Evolutionary conservation across 495 filamentous ascomycete genomes (phyloP).

Genomic region (Aspergillus affinis): DNA sequence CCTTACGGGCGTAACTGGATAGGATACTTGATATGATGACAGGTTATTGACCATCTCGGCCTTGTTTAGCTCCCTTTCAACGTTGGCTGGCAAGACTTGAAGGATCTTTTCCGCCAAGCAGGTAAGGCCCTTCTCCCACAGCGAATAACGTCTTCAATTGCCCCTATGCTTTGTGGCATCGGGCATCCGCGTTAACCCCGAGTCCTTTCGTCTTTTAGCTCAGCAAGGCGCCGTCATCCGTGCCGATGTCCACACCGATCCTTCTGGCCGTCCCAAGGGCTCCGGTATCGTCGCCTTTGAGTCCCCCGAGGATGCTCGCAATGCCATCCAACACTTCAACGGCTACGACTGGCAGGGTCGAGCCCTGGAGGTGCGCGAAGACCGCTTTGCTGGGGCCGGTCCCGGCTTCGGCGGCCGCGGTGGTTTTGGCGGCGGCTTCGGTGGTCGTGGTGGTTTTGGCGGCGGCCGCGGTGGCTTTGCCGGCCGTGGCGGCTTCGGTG

Average conservation of each 20-base stretch:
- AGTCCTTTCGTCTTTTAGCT: slow-evolving; percentile 50
- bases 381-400: slow-evolving; percentile 79
- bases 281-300: slow-evolving; percentile 98
- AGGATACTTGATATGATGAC: neutral
- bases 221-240: slow-evolving; percentile 81
- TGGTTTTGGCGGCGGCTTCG: slow-evolving; percentile 52
- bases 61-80: slow-evolving; percentile 86
- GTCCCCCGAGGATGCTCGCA: slow-evolving; percentile 87
- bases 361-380: slow-evolving; percentile 89
- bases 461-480: slow-evolving; percentile 50
- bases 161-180: slow-evolving; percentile 14
- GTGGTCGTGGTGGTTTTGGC: slow-evolving; percentile 53
- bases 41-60: slow-evolving; percentile 18
- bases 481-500: slow-evolving; percentile 44
- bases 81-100: slow-evolving; percentile 98
- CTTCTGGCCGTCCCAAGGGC: slow-evolving; percentile 89
- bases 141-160: slow-evolving; percentile 11
- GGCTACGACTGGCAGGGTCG: slow-evolving; percentile 99
- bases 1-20: slow-evolving; percentile 11
- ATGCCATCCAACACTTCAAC: slow-evolving; percentile 95
- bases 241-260: slow-evolving; percentile 91
- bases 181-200: slow-evolving; percentile 28
- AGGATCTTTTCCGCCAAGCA: slow-evolving; percentile 98
- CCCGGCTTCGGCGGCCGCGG: slow-evolving; percentile 51
- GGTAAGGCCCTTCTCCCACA: slow-evolving; percentile 52